Base-by-base conservation (phyloP, 495 filamentous ascomycete species). In the Annulohypoxylon bovei region DNA sequence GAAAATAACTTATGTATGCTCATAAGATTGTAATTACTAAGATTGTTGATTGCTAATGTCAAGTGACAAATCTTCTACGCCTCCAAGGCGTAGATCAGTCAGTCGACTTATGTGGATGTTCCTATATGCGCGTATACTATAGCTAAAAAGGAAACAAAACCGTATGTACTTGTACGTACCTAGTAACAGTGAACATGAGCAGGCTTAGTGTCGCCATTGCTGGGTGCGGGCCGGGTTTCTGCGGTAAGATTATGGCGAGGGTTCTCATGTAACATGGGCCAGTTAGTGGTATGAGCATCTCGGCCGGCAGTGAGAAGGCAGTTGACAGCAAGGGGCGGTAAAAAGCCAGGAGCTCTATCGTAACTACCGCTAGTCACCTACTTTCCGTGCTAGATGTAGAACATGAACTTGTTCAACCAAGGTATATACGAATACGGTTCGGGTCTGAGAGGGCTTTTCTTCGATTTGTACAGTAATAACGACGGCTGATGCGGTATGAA, bases 381-480 rank as follows among this genome's bases (percentile, higher is more conserved):
- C 47, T 44, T 47, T 65, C 54, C 25, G 47, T 65, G 64, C 64
- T 67, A 30, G 47, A 60, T 65, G 56, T 16, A 53, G 53, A 52
- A 33, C 8, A 67, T 71, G 69, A 68, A 72, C 64, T 49, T 65
- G 69, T 68, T 72, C 69, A 61, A 72, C 69, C 64, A 72, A 72
- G 6, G 28, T 60, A 30, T 35, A 22, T 20, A 28, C 12, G 18
- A 55, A 6, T 64, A 39, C 30, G 69, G 69, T 52, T 67, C 63
- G 64, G 63, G 59, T 60, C 40, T 39, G 14, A 47, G 37, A 46
- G 35, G 12, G 61, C 2, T 40, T 58, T 46, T 9, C 16, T 58
- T 52, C 27, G 40, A 59, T 5, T 62, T 46, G 53, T 37, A 67
- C 37, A 55, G 28, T 40, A 59, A 46, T 60, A 50, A 30, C 54